A percentile compares a stretch with the other conserved stretches of the same genome.
Evolutionary conservation across 164 flowering plant genomes (phyloP).

Genomic region (Chimonanthus salicifolius): DNA sequence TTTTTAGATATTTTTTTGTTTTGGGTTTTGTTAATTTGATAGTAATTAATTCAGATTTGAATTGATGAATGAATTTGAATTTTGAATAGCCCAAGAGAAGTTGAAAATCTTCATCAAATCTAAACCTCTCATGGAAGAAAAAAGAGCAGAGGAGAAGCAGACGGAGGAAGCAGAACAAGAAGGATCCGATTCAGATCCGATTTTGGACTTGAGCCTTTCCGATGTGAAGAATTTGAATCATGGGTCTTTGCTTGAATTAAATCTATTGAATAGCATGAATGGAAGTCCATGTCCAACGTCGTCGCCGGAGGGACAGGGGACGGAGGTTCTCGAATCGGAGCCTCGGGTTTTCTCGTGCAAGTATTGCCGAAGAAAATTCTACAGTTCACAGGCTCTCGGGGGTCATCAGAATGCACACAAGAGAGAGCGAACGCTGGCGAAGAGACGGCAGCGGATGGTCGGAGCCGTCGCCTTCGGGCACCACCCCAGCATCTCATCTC

Average conservation of each 20-base stretch:
- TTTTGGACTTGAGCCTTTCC: constrained; percentile 33
- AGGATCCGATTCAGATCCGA: neutral
- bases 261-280: constrained; percentile 40
- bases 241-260: constrained; percentile 35
- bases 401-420: constrained; percentile 79
- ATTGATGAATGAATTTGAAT: too few relatives aligned
- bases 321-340: neutral
- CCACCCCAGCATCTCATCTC: constrained; percentile 41
- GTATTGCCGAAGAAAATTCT: constrained; percentile 69
- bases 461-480: constrained; percentile 23
- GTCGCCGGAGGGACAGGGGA: neutral
- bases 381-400: constrained; percentile 73
- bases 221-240: constrained; percentile 10
- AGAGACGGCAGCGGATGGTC: constrained; percentile 40
- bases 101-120: neutral
- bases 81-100: too few relatives aligned
- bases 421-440: constrained; percentile 57
- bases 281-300: constrained; percentile 20
- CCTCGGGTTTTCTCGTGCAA: constrained; percentile 63
- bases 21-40: too few relatives aligned
- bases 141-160: neutral
- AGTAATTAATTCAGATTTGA: too few relatives aligned
- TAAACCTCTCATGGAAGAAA: neutral
- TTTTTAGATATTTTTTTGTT: too few relatives aligned
- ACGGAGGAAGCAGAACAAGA: neutral